Base-by-base conservation (phyloP, 129 eudicot species). In the Pulicaria dysenterica region DNA sequence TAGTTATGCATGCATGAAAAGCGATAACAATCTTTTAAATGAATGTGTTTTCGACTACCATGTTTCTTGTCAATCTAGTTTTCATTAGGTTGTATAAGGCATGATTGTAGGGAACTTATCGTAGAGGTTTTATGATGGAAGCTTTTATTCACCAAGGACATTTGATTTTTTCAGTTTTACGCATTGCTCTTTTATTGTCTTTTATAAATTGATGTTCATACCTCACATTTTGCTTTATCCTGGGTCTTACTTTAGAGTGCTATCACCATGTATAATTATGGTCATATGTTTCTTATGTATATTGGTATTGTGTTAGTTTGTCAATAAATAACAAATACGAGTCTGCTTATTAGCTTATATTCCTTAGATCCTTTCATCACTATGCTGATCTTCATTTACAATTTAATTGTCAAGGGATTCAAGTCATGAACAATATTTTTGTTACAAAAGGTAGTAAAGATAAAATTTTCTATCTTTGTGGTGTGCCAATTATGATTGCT, bases 251-350 rank as follows among this genome's bases (percentile, higher is more conserved):
- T 70, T 41, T 43, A 1, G 34, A 5, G 24, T 58, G n/a, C 6
- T 19, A 57, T 41, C 37, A 9, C 11, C 40, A 5, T 51, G 13
- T 41, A 54, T 70, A 51, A 51, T 51, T n/a, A 8, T 53, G 34
- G 34, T 2, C 3, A 0, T 14, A 51, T 51, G 5, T 10, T 17
- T 38, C 19, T 11, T 39, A n/a, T n/a, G n/a, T 41, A 19, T 42
- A 36, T 13, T 70, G 66, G 66, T 42, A 43, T 31, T 8, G 5
- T 43, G 54, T 42, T 70, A 55, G 31, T 70, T 56, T 69, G 47
- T 37, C 14, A 38, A 68, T 38, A 7, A 2, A 24, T 57, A 56
- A 38, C 17, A 11, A 5, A 24, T 58, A 11, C 63, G 10, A 1
- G 15, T 10, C 31, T 24, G 31, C 31, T 24, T 24, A 24, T 10